These are phyloP conservation scores for Calocybe gambosa DNA, from an alignment of 1,284 basidiomycete genomes.

Conservation along the genomic window DNA sequence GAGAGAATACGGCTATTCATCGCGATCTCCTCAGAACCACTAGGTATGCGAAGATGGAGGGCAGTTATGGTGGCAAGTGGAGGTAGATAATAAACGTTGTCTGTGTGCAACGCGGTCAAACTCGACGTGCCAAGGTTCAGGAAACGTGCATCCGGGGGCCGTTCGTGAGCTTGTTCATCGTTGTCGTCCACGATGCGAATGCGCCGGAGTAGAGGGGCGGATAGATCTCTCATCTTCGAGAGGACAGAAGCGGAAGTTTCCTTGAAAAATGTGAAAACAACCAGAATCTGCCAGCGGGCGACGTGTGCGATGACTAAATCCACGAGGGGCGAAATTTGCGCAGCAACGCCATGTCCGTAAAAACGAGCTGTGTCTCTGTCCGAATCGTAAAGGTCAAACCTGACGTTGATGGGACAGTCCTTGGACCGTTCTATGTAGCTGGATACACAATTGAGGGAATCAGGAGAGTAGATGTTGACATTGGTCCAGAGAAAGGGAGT, in stretches of 20 bases:
- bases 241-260: conserved; percentile 17
- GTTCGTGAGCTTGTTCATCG: background rate
- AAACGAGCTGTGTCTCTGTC: conserved; percentile 12
- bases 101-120: conserved; percentile 15
- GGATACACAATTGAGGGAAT: conserved; percentile 13
- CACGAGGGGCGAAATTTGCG: conserved; percentile 14
- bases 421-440: conserved; percentile 17
- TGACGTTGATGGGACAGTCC: conserved; percentile 14
- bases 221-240: conserved; percentile 11
- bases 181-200: conserved; percentile 19
- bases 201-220: conserved; percentile 15
- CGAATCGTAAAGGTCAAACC: conserved; percentile 17
- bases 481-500: conserved; percentile 18
- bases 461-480: conserved; percentile 18
- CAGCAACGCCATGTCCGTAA: background rate
- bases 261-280: conserved; percentile 21
- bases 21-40: conserved; percentile 3
- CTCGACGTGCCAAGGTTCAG: conserved; percentile 18
- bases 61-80: conserved; percentile 18
- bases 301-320: conserved; percentile 18
- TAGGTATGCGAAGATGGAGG: conserved; percentile 12
- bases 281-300: conserved; percentile 22
- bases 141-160: conserved; percentile 5
- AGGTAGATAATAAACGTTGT: conserved; percentile 15
- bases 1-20: conserved; percentile 7